phyloP scores from a whole-genome alignment of 2,329 filamentous ascomycete species.

The Neobulgaria alba region DNA sequence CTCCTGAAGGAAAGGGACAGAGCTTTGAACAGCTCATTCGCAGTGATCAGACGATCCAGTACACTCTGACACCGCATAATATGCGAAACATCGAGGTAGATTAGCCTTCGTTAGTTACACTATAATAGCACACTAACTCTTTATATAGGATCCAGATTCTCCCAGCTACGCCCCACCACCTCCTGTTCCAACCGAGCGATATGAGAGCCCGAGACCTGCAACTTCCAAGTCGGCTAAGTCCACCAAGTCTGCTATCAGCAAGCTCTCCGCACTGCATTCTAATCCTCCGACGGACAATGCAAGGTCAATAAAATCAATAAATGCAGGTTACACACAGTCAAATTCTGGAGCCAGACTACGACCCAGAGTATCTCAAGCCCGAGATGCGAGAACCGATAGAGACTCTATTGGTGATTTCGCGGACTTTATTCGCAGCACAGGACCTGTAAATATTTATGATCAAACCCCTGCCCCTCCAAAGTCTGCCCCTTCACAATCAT shows the following conservation, averaged over 20 bases:
- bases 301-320: slow-evolving; percentile 4
- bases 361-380: slow-evolving; percentile 36
- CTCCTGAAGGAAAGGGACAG: slow-evolving; percentile 50
- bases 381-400: slow-evolving; percentile 62
- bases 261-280: slow-evolving; percentile 17
- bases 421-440: slow-evolving; percentile 81
- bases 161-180: slow-evolving; percentile 6
- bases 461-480: slow-evolving; percentile 16
- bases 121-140: background rate
- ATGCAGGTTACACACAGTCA: slow-evolving; percentile 3
- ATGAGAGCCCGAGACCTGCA: slow-evolving; percentile 17
- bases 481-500: slow-evolving; percentile 26
- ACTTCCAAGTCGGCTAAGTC: slow-evolving; percentile 22
- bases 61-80: slow-evolving; percentile 70
- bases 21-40: slow-evolving; percentile 75
- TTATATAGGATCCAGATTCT: slow-evolving; percentile 11
- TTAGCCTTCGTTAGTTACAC: slow-evolving; percentile 11
- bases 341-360: slow-evolving; percentile 18
- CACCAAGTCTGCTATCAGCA: slow-evolving; percentile 21
- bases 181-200: slow-evolving; percentile 6
- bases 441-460: slow-evolving; percentile 45
- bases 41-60: slow-evolving; percentile 75
- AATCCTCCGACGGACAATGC: slow-evolving; percentile 13
- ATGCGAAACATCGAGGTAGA: slow-evolving; percentile 70
- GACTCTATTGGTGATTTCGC: slow-evolving; percentile 77